phyloP scores from a whole-genome alignment of 202 grass and related monocot species.

The Miscanthus sacchariflorus region DNA sequence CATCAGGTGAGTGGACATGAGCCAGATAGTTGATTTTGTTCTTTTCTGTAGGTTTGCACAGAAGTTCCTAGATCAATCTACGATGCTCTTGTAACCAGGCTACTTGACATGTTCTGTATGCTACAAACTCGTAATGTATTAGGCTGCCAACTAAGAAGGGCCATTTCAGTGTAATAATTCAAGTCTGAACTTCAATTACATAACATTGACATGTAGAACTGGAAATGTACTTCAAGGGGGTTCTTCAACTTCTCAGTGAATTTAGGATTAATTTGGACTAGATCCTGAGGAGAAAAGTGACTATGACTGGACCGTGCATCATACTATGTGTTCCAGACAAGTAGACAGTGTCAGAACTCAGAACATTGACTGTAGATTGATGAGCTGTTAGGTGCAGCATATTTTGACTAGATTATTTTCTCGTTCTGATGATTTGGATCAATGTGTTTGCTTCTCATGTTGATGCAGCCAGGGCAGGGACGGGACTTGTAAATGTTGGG shows the following conservation, averaged over 20 bases:
- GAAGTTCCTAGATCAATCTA: conserved; percentile 1
- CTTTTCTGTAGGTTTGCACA: background rate
- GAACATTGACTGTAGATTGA: background rate
- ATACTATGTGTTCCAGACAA: background rate
- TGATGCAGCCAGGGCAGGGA: conserved; percentile 83
- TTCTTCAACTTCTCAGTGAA: background rate
- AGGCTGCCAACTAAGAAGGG: background rate
- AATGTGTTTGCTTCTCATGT: conserved; percentile 28
- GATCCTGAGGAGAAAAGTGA: background rate
- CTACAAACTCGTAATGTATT: background rate
- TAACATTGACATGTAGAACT: background rate
- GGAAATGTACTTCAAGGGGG: background rate
- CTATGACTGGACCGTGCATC: background rate
- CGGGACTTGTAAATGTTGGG: conserved; percentile 94
- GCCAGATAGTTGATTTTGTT: background rate
- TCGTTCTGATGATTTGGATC: conserved; percentile 14
- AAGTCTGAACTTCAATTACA: background rate
- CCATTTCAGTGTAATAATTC: background rate
- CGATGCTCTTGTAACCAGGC: background rate
- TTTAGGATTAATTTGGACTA: background rate
- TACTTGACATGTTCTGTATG: background rate
- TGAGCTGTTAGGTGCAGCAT: background rate
- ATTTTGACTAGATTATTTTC: conserved; percentile 6
- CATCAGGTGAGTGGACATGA: conserved; percentile 44
- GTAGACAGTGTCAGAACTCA: background rate